A percentile compares a stretch with the other conserved stretches of the same genome.
phyloP scores from a whole-genome alignment of 2,329 filamentous ascomycete species.

The Pseudonectria foliicola region DNA sequence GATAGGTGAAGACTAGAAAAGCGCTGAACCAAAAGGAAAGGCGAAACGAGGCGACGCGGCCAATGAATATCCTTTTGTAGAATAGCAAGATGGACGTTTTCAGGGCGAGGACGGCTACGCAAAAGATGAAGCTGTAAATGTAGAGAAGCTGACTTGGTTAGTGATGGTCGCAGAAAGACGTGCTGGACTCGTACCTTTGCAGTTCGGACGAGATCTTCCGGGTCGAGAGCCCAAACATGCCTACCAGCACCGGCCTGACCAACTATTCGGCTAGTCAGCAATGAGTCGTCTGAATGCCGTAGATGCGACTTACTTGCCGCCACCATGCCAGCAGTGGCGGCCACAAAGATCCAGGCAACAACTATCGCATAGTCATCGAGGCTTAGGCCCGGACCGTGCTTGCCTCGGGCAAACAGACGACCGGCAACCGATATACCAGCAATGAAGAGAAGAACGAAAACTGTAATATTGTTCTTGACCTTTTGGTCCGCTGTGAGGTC shows the following conservation, averaged over 20 bases:
- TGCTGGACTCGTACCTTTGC: conserved; percentile 2
- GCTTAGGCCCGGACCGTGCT: conserved; percentile 1
- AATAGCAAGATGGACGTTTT: conserved; percentile 12
- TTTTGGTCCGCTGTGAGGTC: conserved; percentile 3
- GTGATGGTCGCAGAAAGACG: no score
- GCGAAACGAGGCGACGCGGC: not conserved
- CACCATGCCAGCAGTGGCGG: conserved; percentile 3
- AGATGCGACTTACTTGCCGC: conserved; percentile 1
- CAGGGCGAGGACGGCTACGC: conserved; percentile 1
- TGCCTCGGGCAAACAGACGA: conserved; percentile 2
- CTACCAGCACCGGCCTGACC: conserved; percentile 4
- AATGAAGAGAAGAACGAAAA: conserved; percentile 1
- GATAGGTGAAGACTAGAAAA: conserved; percentile 7
- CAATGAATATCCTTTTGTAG: conserved; percentile 7
- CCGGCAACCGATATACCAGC: conserved; percentile 1
- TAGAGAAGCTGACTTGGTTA: conserved; percentile 3
- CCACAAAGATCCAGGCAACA: conserved; percentile 2
- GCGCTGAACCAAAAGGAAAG: conserved; percentile 2
- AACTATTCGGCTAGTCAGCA: conserved; percentile 1
- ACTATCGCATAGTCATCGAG: conserved; percentile 8
- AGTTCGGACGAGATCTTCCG: conserved; percentile 1
- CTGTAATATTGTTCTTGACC: conserved; percentile 2
- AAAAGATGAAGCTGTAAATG: conserved; percentile 5
- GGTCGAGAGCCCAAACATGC: conserved; percentile 6
- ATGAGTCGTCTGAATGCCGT: not conserved